A percentile compares a stretch with the other conserved stretches of the same genome.
phyloP scores from a whole-genome alignment of 176 grass and related monocot species.

The Areca catechu region DNA sequence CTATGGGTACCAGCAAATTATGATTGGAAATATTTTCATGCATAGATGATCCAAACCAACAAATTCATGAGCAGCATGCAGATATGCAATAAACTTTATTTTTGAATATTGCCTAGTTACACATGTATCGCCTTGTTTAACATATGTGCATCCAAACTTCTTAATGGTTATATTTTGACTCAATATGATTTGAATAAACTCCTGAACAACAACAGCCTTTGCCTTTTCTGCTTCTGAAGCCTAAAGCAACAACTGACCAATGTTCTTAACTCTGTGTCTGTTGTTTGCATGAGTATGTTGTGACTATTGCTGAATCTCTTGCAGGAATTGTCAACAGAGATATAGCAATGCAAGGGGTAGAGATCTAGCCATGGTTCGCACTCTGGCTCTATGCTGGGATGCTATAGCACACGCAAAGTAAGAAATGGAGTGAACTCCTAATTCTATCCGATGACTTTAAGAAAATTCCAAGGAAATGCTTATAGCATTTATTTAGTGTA shows the following conservation, averaged over 20 bases:
- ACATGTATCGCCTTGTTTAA: too few relatives aligned
- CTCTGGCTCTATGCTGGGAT: slow-evolving; percentile 71
- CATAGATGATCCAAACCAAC: too few relatives aligned
- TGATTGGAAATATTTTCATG: too few relatives aligned
- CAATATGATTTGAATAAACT: too few relatives aligned
- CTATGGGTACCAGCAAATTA: too few relatives aligned
- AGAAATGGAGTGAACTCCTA: slow-evolving; percentile 21
- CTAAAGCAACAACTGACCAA: not conserved
- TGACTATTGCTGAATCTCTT: slow-evolving; percentile 27
- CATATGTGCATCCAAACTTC: too few relatives aligned
- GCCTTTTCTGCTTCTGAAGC: not conserved
- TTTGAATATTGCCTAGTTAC: too few relatives aligned
- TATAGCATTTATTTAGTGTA: slow-evolving; percentile 6
- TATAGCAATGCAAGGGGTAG: slow-evolving; percentile 72
- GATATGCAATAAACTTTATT: too few relatives aligned
- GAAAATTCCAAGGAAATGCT: not conserved
- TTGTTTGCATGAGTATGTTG: slow-evolving; percentile 1
- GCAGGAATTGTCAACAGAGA: slow-evolving; percentile 67
- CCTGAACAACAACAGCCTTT: too few relatives aligned
- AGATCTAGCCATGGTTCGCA: slow-evolving; percentile 63
- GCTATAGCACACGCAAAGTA: slow-evolving; percentile 77
- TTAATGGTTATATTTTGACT: too few relatives aligned
- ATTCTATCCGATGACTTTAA: slow-evolving; percentile 1
- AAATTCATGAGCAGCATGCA: too few relatives aligned
- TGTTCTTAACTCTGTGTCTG: slow-evolving; percentile 4